Percentiles rank a stretch among this genome's conserved stretches.
These are phyloP conservation scores for Acidomyces sp. DNA, from an alignment of 495 filamentous ascomycete genomes.

Conservation along the genomic window DNA sequence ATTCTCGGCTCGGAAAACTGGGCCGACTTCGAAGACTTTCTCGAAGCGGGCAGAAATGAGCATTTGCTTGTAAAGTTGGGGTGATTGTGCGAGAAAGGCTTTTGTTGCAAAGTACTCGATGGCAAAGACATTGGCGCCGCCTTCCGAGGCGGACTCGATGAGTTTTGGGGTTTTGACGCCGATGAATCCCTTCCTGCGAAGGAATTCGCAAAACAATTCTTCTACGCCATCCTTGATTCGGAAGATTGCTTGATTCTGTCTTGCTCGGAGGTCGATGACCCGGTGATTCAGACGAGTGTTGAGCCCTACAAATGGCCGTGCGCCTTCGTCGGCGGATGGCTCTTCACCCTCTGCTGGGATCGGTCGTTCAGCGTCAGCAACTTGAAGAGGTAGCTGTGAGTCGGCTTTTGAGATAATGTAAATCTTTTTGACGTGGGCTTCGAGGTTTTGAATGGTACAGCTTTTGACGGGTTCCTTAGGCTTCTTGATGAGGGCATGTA, in stretches of 20 bases:
- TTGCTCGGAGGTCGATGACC: slow-evolving; percentile 30
- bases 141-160: slow-evolving; percentile 31
- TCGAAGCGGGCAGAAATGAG: slow-evolving; percentile 31
- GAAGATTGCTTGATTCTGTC: slow-evolving; percentile 34
- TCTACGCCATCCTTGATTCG: slow-evolving; percentile 31
- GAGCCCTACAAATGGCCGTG: slow-evolving; percentile 29
- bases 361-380: slow-evolving; percentile 31
- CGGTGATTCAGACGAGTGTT: slow-evolving; percentile 33
- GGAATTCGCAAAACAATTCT: slow-evolving; percentile 31
- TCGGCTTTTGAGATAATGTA: slow-evolving; percentile 57
- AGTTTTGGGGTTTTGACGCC: slow-evolving; percentile 31
- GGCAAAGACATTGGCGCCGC: slow-evolving; percentile 34
- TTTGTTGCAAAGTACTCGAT: slow-evolving; percentile 32
- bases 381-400: slow-evolving; percentile 50
- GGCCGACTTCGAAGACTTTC: slow-evolving; percentile 33
- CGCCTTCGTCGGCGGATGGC: slow-evolving; percentile 22
- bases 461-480: slow-evolving; percentile 66
- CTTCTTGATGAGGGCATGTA: slow-evolving; percentile 61
- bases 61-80: slow-evolving; percentile 38
- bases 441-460: slow-evolving; percentile 60
- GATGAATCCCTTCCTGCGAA: slow-evolving; percentile 27
- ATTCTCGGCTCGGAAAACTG: slow-evolving; percentile 36
- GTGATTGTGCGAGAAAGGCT: slow-evolving; percentile 34
- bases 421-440: slow-evolving; percentile 68
- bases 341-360: slow-evolving; percentile 28